Evolutionary conservation across 331 rosid genomes (phyloP).

Genomic region (Cydonia oblonga): DNA sequence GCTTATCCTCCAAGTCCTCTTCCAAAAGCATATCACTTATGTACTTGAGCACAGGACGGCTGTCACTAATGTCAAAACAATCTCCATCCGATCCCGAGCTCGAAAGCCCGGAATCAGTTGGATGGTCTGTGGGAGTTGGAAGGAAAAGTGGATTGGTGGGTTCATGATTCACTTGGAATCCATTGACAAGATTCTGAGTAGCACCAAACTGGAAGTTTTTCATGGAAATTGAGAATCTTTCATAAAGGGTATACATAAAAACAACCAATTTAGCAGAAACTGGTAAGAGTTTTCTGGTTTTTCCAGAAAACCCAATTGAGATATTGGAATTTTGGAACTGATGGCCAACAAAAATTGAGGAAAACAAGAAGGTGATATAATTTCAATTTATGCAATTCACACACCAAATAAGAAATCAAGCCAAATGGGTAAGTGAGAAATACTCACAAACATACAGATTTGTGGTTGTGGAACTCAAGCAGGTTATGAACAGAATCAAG

Average conservation of each 20-base stretch:
- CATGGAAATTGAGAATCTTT: not conserved
- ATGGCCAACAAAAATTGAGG: not conserved
- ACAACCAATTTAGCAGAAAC: not conserved
- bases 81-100: constrained; percentile 30
- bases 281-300: not conserved
- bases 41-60: constrained; percentile 42
- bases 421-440: not conserved
- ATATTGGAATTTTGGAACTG: not conserved
- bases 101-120: constrained; percentile 25
- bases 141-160: not conserved
- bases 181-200: not conserved
- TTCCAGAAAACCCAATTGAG: not conserved
- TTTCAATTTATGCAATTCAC: not conserved
- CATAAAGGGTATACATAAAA: constrained; percentile 8
- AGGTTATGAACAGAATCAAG: not conserved
- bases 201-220: constrained; percentile 1
- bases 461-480: not conserved
- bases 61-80: constrained; percentile 16
- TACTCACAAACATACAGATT: not conserved
- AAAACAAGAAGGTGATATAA: not conserved
- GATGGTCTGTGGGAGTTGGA: constrained; percentile 9
- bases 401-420: not conserved
- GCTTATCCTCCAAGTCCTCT: constrained; percentile 33
- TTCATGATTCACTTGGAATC: not conserved
- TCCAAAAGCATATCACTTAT: constrained; percentile 75